Evolutionary conservation across 495 filamentous ascomycete genomes (phyloP), one percentile per base, ranked within the genome.

Genomic region (Symbiotaphrina buchneri): DNA sequence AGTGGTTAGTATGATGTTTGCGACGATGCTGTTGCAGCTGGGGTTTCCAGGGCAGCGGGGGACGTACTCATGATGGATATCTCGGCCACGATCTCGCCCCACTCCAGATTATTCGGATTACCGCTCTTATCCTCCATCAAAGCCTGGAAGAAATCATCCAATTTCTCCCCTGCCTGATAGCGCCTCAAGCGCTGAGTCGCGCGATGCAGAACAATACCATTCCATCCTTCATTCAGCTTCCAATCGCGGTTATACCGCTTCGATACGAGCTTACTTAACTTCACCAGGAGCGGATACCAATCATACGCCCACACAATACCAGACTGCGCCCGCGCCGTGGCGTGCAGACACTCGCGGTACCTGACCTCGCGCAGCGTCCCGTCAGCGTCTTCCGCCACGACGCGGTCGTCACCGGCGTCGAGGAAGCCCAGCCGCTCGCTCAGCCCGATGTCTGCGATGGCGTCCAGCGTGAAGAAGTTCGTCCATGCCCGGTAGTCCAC

Each of bases 101-200:
- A 45, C 17, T 51, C 45, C 21, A 59, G 34, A 17, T 41, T 41
- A 28, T 50, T 46, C 3, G 42, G 38, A 6, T 18, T 27, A 0
- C 50, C 53, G 22, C 42, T 48, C 40, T 63, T 65, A 40, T 61
- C 58, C 24, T 65, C 54, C 59, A 67, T 60, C n/a, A 67, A 37
- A 2, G 54, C 50, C 20, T 51, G 42, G 48, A 68, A 67, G 44
- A 70, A 68, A 36, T 68, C 63, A 20, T 67, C 59, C 0, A 67
- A 50, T 31, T 56, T 52, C 32, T 68, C 62, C 16, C 62, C 62
- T n/a, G 43, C 44, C 6, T 54, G 45, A 40, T 65, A 61, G 8
- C 55, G 47, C 2, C 41, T 41, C 3, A 57, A 42, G 10, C 58
- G 45, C 30, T 54, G 26, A 17, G 28, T 48, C 13, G 44, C 46